phyloP scores from a whole-genome alignment of 2,329 filamentous ascomycete genomes.

The Orbilia brochopaga region DNA sequence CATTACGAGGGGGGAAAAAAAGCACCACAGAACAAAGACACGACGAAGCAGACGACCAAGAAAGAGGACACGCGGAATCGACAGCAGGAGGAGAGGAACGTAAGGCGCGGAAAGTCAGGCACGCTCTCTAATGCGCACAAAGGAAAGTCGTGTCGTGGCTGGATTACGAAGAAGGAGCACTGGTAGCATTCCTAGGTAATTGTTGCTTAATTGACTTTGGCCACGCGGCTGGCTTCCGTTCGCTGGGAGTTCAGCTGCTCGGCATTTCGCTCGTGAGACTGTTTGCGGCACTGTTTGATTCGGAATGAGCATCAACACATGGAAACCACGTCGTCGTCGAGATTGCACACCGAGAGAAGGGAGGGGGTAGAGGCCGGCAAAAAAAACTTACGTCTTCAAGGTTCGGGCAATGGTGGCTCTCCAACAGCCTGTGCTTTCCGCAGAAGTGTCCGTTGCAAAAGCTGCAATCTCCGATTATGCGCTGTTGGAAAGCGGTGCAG shows the following conservation, averaged over 20 bases:
- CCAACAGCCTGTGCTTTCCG: conserved; percentile 88
- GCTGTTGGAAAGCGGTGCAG: conserved; percentile 84
- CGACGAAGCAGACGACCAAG: not conserved
- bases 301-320: conserved; percentile 52
- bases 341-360: not conserved
- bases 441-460: conserved; percentile 96
- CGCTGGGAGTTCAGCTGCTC: conserved; percentile 90
- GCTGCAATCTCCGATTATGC: conserved; percentile 93
- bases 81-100: not conserved
- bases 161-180: not conserved
- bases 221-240: conserved; percentile 73
- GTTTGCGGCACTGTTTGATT: conserved; percentile 79
- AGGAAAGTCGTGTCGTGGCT: no score
- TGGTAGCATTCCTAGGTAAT: not conserved
- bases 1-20: not conserved
- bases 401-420: conserved; percentile 90
- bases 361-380: conserved; percentile 52
- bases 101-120: not conserved
- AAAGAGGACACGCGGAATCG: not conserved
- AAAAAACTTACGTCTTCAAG: conserved; percentile 76
- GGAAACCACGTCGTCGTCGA: not conserved
- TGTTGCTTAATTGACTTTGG: conserved; percentile 77
- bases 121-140: not conserved
- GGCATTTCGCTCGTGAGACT: conserved; percentile 91
- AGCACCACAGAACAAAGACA: not conserved